phyloP scores from a whole-genome alignment of 2,329 filamentous ascomycete species.

The Talaromyces piceae region DNA sequence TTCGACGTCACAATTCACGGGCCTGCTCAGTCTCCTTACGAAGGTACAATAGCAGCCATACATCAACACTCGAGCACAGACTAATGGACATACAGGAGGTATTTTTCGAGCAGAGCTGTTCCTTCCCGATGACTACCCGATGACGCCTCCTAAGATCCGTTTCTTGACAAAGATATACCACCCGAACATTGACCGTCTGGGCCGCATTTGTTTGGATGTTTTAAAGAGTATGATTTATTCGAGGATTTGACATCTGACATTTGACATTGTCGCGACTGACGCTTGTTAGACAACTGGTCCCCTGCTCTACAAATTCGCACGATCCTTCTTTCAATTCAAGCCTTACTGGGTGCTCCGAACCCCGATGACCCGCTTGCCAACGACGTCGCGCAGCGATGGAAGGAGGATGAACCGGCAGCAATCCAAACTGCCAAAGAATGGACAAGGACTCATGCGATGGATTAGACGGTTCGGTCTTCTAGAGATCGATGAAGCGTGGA shows the following conservation, averaged over 20 bases:
- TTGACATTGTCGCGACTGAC: conserved; percentile 14
- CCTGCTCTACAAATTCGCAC: conserved; percentile 96
- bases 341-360: conserved; percentile 89
- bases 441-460: conserved; percentile 73
- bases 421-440: conserved; percentile 89
- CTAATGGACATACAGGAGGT: conserved; percentile 47
- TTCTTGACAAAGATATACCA: conserved; percentile 99
- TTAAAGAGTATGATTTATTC: conserved; percentile 79
- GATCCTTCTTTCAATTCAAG: conserved; percentile 97
- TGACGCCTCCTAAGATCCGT: conserved; percentile 97
- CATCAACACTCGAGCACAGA: not conserved
- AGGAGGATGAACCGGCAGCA: conserved; percentile 86
- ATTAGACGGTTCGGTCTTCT: conserved; percentile 22
- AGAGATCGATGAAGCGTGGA: no score
- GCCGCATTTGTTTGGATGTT: conserved; percentile 93
- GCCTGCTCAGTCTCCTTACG: conserved; percentile 85
- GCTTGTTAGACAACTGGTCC: conserved; percentile 81
- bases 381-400: conserved; percentile 96
- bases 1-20: conserved; percentile 97
- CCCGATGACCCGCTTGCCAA: conserved; percentile 97
- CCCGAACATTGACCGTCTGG: conserved; percentile 96
- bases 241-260: not conserved
- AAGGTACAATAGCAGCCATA: conserved; percentile 53
- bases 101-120: conserved; percentile 97
- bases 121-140: conserved; percentile 96